These are phyloP conservation scores for Solanum paucissectum DNA, from an alignment of 257 asterid species.

Conservation along the genomic window DNA sequence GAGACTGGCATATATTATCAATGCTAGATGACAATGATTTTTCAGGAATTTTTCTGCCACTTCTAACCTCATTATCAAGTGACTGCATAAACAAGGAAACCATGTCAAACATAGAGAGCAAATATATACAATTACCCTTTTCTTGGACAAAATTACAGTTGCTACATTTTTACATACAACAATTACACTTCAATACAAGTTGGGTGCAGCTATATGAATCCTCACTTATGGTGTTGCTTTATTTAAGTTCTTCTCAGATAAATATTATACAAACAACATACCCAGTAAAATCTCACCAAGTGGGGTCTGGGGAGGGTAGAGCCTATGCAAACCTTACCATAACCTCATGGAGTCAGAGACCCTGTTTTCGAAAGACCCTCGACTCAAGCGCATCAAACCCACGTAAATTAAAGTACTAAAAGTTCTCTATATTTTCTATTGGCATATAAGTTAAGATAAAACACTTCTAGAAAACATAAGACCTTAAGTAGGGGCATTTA, in stretches of 20 bases:
- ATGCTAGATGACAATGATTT: slow-evolving; percentile 46
- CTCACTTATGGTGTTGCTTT: not conserved
- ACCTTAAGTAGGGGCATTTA: not conserved
- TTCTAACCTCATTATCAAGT: slow-evolving; percentile 20
- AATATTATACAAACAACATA: not conserved
- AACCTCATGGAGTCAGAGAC: not conserved
- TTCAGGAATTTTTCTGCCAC: slow-evolving; percentile 45
- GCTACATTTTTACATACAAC: not conserved
- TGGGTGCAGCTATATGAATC: not conserved
- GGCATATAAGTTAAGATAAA: not conserved
- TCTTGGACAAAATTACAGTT: not conserved
- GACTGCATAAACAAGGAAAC: slow-evolving; percentile 45
- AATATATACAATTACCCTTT: not conserved
- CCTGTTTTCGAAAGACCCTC: not conserved
- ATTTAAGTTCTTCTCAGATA: not conserved
- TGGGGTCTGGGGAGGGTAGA: not conserved
- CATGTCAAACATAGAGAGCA: slow-evolving; percentile 2
- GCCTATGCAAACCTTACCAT: not conserved
- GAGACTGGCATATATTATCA: slow-evolving; percentile 46
- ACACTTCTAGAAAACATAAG: not conserved
- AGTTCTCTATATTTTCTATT: not conserved
- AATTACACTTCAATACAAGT: not conserved
- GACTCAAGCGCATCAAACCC: not conserved
- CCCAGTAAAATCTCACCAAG: not conserved
- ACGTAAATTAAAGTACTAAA: not conserved